Evolutionary conservation across 2,329 filamentous ascomycete species (phyloP).

Genomic region (Bipolaris bicolor): DNA sequence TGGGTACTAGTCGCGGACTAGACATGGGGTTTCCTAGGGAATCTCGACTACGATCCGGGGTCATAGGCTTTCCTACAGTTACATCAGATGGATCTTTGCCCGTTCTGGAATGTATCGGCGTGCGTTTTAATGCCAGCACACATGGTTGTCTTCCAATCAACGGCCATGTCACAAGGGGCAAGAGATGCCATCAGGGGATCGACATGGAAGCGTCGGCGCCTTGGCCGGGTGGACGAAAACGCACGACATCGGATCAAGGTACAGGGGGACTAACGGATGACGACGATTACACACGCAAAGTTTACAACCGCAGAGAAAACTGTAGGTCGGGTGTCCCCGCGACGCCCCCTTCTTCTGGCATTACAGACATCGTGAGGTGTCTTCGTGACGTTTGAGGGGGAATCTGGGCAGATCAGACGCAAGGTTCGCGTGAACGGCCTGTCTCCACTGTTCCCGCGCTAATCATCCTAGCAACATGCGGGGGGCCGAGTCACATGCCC

Average conservation of each 20-base stretch:
- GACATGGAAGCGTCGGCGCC: slow-evolving; percentile 1
- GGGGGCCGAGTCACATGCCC: slow-evolving; percentile 17
- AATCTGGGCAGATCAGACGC: slow-evolving; percentile 19
- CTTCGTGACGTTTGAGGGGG: slow-evolving; percentile 20
- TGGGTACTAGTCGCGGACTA: slow-evolving; percentile 7
- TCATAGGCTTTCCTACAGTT: no score
- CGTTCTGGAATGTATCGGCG: slow-evolving; percentile 5
- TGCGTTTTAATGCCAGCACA: neutral
- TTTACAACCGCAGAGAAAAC: no score
- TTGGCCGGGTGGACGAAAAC: neutral
- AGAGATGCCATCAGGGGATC: slow-evolving; percentile 1
- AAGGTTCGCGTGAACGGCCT: slow-evolving; percentile 19
- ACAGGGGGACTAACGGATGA: neutral
- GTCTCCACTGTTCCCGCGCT: slow-evolving; percentile 10
- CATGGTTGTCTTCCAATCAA: slow-evolving; percentile 7
- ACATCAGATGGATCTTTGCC: neutral
- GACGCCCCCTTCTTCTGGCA: neutral
- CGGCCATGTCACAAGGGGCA: neutral
- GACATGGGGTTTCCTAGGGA: slow-evolving; percentile 2
- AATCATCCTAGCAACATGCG: slow-evolving; percentile 19
- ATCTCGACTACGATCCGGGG: neutral
- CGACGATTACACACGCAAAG: no score
- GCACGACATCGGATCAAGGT: slow-evolving; percentile 2
- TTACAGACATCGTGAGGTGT: slow-evolving; percentile 19
- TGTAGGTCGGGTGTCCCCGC: no score